Evolutionary conservation across 2,329 filamentous ascomycete species (phyloP).

Genomic region (Chrysoporthe deuterocubensis): DNA sequence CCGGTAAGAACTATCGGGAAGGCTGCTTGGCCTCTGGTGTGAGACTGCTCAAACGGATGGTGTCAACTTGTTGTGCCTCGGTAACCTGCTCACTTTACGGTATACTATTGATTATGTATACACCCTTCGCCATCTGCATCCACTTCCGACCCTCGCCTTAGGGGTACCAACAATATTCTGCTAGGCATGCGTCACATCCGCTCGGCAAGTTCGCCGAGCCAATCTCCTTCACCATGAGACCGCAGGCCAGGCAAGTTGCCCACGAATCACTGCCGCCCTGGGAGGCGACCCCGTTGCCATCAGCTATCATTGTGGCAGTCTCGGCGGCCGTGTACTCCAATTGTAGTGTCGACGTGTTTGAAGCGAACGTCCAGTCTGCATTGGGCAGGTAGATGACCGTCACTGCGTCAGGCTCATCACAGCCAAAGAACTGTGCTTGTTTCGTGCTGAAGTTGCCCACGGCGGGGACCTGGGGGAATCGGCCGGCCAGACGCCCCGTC

Average conservation of each 20-base stretch:
- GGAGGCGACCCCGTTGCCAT: slow-evolving; percentile 43
- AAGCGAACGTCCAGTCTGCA: slow-evolving; percentile 40
- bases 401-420: slow-evolving; percentile 36
- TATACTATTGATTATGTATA: background rate
- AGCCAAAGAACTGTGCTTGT: slow-evolving; percentile 48
- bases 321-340: slow-evolving; percentile 40
- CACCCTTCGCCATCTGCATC: background rate
- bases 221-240: slow-evolving; percentile 40
- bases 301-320: slow-evolving; percentile 43
- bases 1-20: no score
- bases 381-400: slow-evolving; percentile 51
- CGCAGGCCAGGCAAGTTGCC: slow-evolving; percentile 48
- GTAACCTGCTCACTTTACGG: background rate
- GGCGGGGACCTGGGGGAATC: slow-evolving; percentile 50
- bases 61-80: background rate
- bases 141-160: background rate
- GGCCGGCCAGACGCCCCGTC: slow-evolving; percentile 34
- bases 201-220: slow-evolving; percentile 31
- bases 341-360: slow-evolving; percentile 38
- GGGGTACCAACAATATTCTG: slow-evolving; percentile 40
- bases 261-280: slow-evolving; percentile 42
- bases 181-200: slow-evolving; percentile 43
- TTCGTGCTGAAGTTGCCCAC: slow-evolving; percentile 40
- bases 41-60: background rate
- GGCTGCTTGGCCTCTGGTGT: no score